Evolutionary conservation across 768 basidiomycete genomes (phyloP), one percentile per base, ranked within the genome.

Genomic region (Suillus discolor): DNA sequence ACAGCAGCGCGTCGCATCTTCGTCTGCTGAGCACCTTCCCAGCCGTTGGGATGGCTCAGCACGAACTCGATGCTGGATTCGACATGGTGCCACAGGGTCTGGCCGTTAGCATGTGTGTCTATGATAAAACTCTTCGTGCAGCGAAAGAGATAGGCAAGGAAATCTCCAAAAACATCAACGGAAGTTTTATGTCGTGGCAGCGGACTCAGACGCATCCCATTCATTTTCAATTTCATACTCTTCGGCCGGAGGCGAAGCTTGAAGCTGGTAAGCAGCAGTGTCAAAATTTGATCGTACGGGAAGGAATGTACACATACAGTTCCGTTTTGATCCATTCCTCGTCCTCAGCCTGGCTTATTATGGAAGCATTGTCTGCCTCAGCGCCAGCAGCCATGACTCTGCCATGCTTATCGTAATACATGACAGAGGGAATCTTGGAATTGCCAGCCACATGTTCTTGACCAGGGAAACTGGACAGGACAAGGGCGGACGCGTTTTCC

Each of bases 391-490:
- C 88, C 77, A 84, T 86, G 81, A 92, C 83, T 66, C 75, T 80
- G 7, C 91, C 91, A 55, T 81, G 73, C 68, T 77, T 80, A 71
- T 93, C 89, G 69, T 93, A 93, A 73, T 87, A 93, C 76, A 93
- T 84, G 31, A 90, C 75, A 28, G 91, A 87, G 45, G 91, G 91
- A 71, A 93, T 93, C 79, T 93, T 93, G 65, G 89, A 88, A 74
- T 92, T 93, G 45, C 91, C 91, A 16, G 89, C 91, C 57, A 92
- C 90, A 82, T 93, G 91, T 76, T 93, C 92, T 77, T 93, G 92
- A 20, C 91, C 92, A 11, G 91, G 91, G 65, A 92, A 93, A 65
- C 91, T 92, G 67, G 31, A 67, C 68, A 62, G 66, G 63, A 70
- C 62, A 67, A 67, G 71, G 65, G 70, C 41, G 60, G 6, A 61